Evolutionary conservation across 2,329 filamentous ascomycete genomes (phyloP), one percentile per base, ranked within the genome.

Genomic region (Thielaviopsis musarum): DNA sequence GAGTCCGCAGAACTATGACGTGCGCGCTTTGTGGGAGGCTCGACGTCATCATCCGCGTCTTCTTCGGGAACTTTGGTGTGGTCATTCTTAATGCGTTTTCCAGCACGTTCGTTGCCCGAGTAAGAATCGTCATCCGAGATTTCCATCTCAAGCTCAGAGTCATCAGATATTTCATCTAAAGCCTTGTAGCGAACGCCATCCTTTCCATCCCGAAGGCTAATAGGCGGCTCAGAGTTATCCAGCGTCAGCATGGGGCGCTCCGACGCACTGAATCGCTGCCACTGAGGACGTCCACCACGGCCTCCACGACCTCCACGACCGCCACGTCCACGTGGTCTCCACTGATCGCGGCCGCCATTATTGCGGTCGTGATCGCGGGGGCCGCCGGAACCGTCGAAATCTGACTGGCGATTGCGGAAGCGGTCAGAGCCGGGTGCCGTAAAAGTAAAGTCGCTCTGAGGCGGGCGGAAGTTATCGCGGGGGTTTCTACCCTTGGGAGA

Each of bases 121-220:
- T 69, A 69, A 4, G 72, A 70, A 2, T 73, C 74, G 0, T 70
- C 70, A 12, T 77, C 78, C 0, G 81, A 83, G 5, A 83, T 78
- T 52, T 84, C 81, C 81, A 84, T 84, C 2, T 76, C 81, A 15
- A 80, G 74, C 67, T 84, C 81, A 55, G 80, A 78, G 63, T 81
- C 82, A 63, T 84, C 81, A 0, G 81, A 83, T 26, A 84, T 69
- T 17, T 83, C 77, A 38, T 81, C 77, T 5, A 82, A 56, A 41
- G 77, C 68, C 56, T 75, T 74, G 65, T 78, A 85, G 52, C 77
- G 82, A 13, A 74, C 74, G 5, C 73, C 72, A 1, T 69, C 72
- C 2, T 73, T 70, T 6, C 66, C 69, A 59, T 77, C 72, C 12
- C 73, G 74, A 19, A 80, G 70, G 49, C 74, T 73, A 52, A 77